Evolutionary conservation across 1,284 basidiomycete genomes (phyloP).

Genomic region (Volvariella volvacea): DNA sequence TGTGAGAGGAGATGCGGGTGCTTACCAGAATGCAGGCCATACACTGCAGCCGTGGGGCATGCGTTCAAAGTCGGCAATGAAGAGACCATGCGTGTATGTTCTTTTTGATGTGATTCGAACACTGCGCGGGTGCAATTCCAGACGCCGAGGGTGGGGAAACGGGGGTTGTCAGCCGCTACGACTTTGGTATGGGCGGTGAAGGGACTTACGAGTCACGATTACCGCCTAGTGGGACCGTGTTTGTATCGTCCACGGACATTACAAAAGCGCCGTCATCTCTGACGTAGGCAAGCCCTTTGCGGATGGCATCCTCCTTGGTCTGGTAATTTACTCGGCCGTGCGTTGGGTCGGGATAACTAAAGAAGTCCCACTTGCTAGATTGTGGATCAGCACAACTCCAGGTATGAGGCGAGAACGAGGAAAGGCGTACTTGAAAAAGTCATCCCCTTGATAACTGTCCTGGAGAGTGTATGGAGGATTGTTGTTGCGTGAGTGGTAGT

Average conservation of each 20-base stretch:
- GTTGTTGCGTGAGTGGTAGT: slow-evolving; percentile 16
- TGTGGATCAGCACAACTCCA: slow-evolving; percentile 1
- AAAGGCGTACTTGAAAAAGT: slow-evolving; percentile 26
- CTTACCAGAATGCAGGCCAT: slow-evolving; percentile 70
- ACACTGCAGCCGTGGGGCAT: slow-evolving; percentile 79
- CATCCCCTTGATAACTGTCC: slow-evolving; percentile 28
- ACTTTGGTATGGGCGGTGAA: background rate
- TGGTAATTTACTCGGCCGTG: slow-evolving; percentile 56
- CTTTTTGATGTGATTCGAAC: slow-evolving; percentile 70
- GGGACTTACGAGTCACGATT: slow-evolving; percentile 57
- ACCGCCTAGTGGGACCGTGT: slow-evolving; percentile 39
- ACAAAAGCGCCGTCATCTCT: slow-evolving; percentile 46
- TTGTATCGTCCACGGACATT: slow-evolving; percentile 58
- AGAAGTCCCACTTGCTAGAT: slow-evolving; percentile 56
- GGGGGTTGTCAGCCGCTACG: background rate
- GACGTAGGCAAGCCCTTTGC: slow-evolving; percentile 51
- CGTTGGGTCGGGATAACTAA: slow-evolving; percentile 57
- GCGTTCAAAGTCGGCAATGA: slow-evolving; percentile 69
- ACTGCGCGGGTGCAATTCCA: slow-evolving; percentile 24
- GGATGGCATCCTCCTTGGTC: slow-evolving; percentile 34
- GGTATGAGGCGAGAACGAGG: background rate
- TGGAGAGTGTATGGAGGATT: slow-evolving; percentile 19
- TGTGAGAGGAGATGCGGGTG: slow-evolving; percentile 7
- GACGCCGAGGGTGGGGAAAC: slow-evolving; percentile 2
- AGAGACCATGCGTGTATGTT: slow-evolving; percentile 61